These are phyloP conservation scores for Begonia loranthoides DNA, from an alignment of 306 rosid species.

Conservation along the genomic window DNA sequence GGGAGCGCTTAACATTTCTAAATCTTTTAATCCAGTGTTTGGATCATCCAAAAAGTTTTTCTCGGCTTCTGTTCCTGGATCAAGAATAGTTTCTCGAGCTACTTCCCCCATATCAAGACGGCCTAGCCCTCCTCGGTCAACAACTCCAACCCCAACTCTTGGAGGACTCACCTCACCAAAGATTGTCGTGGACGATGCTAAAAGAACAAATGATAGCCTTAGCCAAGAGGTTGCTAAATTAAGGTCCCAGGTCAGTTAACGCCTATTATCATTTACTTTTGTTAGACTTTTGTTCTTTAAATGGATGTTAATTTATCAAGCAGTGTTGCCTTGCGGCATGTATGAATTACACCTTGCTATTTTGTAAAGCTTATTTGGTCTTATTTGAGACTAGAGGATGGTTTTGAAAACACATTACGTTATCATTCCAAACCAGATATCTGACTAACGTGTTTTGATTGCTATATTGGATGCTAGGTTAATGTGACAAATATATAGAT, in stretches of 20 bases:
- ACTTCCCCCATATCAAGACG: constrained; percentile 98
- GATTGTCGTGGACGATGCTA: constrained; percentile 74
- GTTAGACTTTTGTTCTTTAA: too few species aligned
- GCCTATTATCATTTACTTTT: neutral
- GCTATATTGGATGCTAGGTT: too few species aligned
- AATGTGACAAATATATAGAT: too few species aligned
- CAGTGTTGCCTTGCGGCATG: too few species aligned
- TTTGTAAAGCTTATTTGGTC: too few species aligned
- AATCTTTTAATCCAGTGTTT: constrained; percentile 91
- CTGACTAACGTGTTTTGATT: too few species aligned
- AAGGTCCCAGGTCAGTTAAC: constrained; percentile 70
- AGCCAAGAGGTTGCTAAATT: constrained; percentile 88
- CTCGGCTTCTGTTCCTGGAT: constrained; percentile 99
- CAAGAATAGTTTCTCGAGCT: constrained; percentile 97
- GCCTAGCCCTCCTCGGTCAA: constrained; percentile 98
- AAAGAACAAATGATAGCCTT: constrained; percentile 78
- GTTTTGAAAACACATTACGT: too few species aligned
- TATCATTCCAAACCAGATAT: too few species aligned
- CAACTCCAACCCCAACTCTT: constrained; percentile 95
- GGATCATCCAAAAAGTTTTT: constrained; percentile 97
- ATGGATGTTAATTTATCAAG: too few species aligned
- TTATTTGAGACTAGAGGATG: too few species aligned
- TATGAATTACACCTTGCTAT: too few species aligned
- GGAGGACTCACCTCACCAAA: constrained; percentile 97
- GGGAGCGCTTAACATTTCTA: constrained; percentile 79